These are phyloP conservation scores for Monosporozyma aerobia DNA, from an alignment of 805 yeast species.

Conservation along the genomic window DNA sequence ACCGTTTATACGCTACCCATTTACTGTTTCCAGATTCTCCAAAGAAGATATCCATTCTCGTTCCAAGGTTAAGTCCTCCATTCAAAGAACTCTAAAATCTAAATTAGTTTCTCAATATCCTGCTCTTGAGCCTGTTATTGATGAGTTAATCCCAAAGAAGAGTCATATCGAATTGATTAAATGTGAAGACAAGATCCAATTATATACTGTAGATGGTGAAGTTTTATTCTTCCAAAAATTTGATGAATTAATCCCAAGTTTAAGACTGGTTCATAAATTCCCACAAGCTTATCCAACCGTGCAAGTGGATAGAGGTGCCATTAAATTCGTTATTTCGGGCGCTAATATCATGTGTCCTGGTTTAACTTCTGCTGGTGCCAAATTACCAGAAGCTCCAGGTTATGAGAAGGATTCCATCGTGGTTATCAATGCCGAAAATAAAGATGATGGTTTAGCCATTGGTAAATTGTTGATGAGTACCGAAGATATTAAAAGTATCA, in stretches of 20 bases:
- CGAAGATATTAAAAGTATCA: constrained; percentile 71
- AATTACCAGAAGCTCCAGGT: constrained; percentile 63
- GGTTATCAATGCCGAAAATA: constrained; percentile 83
- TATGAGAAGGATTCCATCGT: constrained; percentile 55
- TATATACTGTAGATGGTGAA: constrained; percentile 64
- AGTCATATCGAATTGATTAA: constrained; percentile 70
- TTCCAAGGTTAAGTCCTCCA: constrained; percentile 86
- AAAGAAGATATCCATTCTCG: constrained; percentile 84
- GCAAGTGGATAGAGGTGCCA: constrained; percentile 92
- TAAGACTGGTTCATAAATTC: constrained; percentile 68
- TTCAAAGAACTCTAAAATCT: constrained; percentile 78
- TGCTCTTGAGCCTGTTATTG: constrained; percentile 64
- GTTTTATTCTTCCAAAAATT: constrained; percentile 75
- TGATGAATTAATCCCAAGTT: constrained; percentile 66
- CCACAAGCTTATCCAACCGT: constrained; percentile 80
- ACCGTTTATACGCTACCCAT: neutral
- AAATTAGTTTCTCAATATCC: constrained; percentile 70
- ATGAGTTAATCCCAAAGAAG: constrained; percentile 80
- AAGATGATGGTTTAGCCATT: constrained; percentile 80
- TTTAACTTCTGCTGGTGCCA: constrained; percentile 76
- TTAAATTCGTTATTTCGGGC: constrained; percentile 88
- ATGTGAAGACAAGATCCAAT: constrained; percentile 82
- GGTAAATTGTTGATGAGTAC: constrained; percentile 86
- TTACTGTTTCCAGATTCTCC: constrained; percentile 41
- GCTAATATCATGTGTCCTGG: constrained; percentile 98